Evolutionary conservation across 2,329 filamentous ascomycete genomes (phyloP), one percentile per base, ranked within the genome.

Genomic region (Calonectria montana): DNA sequence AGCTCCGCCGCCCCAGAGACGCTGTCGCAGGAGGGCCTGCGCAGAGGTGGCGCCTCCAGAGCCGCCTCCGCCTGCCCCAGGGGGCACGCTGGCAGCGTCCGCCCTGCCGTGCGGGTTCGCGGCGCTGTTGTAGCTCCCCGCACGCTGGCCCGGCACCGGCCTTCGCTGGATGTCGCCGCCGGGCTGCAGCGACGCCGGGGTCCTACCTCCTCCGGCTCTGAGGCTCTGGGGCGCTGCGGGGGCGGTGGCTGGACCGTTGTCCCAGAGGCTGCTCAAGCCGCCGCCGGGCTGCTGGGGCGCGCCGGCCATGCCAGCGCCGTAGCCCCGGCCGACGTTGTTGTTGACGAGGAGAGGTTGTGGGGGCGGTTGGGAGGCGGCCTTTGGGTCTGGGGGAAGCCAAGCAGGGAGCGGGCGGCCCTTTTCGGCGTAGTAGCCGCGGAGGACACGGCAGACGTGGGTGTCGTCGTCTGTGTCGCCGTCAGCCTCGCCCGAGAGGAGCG

Each of bases 351-450:
- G 81, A 69, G 90, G 82, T 75, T 88, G 86, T 59, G 85, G 86
- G 55, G 85, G 83, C 39, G 89, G 86, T 43, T 88, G 91, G 4
- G 90, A 91, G 55, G 79, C 70, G 13, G 82, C 83, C 84, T 94
- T 96, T n/a, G 95, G 96, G 82, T 98, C 94, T 7, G 94, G 92
- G 9, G 96, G 95, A 9, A 98, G 92, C 96, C 97, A 98, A 77
- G 88, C 85, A 1, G 97, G 97, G 74, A 96, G 94, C 2, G 91
- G 88, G 25, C 92, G 92, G 77, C 93, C 94, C 81, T 97, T 97
- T 83, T 98, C 96, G 64, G 88, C 91, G 88, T 99, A 98, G 88
- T 98, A 98, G 78, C 92, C 93, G 79, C 97, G 94, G 29, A 99
- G 91, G 41, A 97, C 95, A 79, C 97, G 94, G 84, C 94, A 97